Conservation (phyloP, 495 filamentous ascomycete species). For the Talaromyces adpressus region DNA sequence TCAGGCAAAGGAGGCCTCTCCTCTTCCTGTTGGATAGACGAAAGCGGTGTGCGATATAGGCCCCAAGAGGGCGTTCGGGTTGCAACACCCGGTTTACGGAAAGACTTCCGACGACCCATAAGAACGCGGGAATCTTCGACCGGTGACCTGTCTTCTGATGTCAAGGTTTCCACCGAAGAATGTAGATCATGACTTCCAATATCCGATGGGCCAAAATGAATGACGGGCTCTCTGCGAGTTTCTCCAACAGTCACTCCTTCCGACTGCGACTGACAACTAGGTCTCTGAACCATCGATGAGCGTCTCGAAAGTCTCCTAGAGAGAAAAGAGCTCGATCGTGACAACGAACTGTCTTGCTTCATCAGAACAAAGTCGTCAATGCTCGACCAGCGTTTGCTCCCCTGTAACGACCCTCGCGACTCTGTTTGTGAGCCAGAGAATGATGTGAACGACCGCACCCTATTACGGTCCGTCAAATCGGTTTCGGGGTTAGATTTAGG, state of each 20-base stretch:
- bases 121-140: conserved; percentile 21
- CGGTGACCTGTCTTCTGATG: conserved; percentile 16
- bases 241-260: neutral
- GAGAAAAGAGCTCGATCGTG: conserved; percentile 3
- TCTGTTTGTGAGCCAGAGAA: conserved; percentile 1
- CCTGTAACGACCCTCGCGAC: neutral
- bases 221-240: neutral
- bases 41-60: conserved; percentile 16
- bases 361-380: neutral
- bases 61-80: conserved; percentile 32
- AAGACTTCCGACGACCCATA: conserved; percentile 39
- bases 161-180: neutral
- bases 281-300: neutral
- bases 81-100: conserved; percentile 42
- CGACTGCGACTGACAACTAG: neutral
- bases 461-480: neutral
- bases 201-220: neutral
- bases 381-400: conserved; percentile 6
- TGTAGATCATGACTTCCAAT: conserved; percentile 1
- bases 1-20: conserved; percentile 10
- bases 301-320: conserved; percentile 3
- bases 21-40: conserved; percentile 20
- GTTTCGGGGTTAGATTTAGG: conserved; percentile 1
- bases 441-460: neutral
- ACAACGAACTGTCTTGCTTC: conserved; percentile 2